Evolutionary conservation across 1,284 basidiomycete species (phyloP).

Genomic region (Apiotrichum brassicae): DNA sequence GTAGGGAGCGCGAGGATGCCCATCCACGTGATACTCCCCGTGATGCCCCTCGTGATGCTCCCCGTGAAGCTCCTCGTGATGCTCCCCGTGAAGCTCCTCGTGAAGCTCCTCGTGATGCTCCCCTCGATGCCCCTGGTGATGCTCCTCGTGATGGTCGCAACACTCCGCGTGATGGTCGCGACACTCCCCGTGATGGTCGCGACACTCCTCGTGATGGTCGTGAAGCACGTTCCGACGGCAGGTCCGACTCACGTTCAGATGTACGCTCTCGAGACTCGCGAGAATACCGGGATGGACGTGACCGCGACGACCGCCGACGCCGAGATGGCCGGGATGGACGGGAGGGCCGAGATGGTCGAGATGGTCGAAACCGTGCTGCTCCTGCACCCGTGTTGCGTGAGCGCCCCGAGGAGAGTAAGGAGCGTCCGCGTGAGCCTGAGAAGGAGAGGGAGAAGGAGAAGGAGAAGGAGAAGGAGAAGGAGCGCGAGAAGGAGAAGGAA

Average conservation of each 20-base stretch:
- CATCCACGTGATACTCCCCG: background rate
- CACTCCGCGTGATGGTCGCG: background rate
- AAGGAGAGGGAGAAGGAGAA: background rate
- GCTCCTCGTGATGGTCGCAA: background rate
- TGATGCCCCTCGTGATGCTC: too few species aligned
- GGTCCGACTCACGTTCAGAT: too few species aligned
- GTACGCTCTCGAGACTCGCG: background rate
- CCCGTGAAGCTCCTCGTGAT: too few species aligned
- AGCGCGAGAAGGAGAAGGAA: background rate
- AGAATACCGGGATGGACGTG: background rate
- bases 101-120: background rate
- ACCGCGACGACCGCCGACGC: background rate
- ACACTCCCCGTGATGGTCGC: too few species aligned
- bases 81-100: background rate
- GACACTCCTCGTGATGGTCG: background rate
- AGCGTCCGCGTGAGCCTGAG: too few species aligned
- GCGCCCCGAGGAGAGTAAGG: too few species aligned
- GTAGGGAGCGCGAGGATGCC: conserved; percentile 1
- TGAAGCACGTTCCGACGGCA: background rate
- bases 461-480: background rate
- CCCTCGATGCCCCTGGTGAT: background rate
- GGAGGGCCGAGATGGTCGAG: conserved; percentile 2
- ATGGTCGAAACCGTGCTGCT: background rate
- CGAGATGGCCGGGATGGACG: conserved; percentile 15
- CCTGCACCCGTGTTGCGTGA: too few species aligned